These are phyloP conservation scores for Lactarius psammicola DNA, from an alignment of 768 basidiomycete genomes.

Conservation along the genomic window DNA sequence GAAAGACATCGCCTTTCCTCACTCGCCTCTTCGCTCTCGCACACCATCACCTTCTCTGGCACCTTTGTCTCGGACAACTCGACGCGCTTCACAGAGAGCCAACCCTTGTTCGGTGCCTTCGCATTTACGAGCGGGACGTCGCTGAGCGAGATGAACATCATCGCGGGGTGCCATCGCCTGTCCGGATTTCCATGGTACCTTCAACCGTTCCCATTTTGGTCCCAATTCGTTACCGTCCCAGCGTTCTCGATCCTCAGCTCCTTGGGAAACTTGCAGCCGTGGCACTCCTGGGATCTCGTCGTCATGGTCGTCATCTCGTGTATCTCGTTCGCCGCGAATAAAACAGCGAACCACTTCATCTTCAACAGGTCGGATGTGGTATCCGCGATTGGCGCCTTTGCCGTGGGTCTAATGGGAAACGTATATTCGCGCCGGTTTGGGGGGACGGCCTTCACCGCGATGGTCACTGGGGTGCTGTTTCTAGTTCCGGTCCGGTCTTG, in stretches of 20 bases:
- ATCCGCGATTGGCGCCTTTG: constrained; percentile 79
- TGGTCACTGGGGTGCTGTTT: constrained; percentile 88
- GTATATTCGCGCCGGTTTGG: constrained; percentile 75
- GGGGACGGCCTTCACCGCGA: constrained; percentile 83
- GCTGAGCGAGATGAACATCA: constrained; percentile 46
- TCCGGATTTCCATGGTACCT: constrained; percentile 67
- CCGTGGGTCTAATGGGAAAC: constrained; percentile 72
- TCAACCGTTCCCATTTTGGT: constrained; percentile 76
- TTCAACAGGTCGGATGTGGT: constrained; percentile 80
- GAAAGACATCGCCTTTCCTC: constrained; percentile 53
- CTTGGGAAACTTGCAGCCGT: constrained; percentile 71
- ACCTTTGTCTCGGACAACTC: constrained; percentile 59
- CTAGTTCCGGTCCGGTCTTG: constrained; percentile 67
- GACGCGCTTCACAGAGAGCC: constrained; percentile 41
- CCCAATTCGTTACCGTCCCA: constrained; percentile 69
- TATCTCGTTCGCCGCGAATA: constrained; percentile 71
- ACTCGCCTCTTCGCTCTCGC: constrained; percentile 50
- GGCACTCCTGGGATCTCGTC: constrained; percentile 63
- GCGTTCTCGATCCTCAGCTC: constrained; percentile 67
- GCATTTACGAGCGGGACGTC: constrained; percentile 57
- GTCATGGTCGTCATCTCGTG: constrained; percentile 86
- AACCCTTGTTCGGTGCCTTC: constrained; percentile 57
- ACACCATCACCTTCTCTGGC: constrained; percentile 54
- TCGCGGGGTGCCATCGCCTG: constrained; percentile 65
- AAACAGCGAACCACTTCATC: constrained; percentile 77